A percentile compares a stretch with the other conserved stretches of the same genome.
These are phyloP conservation scores for Fusarium domesticum DNA, from an alignment of 2,329 filamentous ascomycete species.

Conservation along the genomic window DNA sequence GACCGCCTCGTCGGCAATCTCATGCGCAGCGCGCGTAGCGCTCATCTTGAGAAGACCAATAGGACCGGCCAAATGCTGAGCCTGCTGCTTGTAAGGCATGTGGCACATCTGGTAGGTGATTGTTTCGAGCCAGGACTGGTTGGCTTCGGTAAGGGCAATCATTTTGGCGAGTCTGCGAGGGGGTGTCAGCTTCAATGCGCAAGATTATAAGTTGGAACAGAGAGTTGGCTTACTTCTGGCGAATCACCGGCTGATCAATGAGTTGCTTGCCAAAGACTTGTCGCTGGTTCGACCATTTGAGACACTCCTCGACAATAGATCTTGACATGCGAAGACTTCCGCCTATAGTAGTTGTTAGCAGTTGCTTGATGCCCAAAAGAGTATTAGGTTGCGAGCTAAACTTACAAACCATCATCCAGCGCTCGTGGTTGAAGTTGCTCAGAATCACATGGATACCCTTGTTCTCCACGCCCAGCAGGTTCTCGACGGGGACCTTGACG, in stretches of 20 bases:
- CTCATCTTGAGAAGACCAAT: slow-evolving; percentile 81
- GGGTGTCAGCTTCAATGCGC: slow-evolving; percentile 2
- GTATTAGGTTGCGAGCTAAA: too few relatives aligned
- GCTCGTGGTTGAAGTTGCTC: slow-evolving; percentile 86
- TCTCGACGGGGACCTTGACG: slow-evolving; percentile 76
- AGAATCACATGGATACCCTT: slow-evolving; percentile 83
- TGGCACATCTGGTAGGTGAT: slow-evolving; percentile 87
- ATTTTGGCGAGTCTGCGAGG: slow-evolving; percentile 68
- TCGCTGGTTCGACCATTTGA: slow-evolving; percentile 87
- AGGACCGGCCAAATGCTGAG: slow-evolving; percentile 71
- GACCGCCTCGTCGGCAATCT: slow-evolving; percentile 78
- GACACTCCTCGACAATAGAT: slow-evolving; percentile 73
- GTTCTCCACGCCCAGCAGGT: slow-evolving; percentile 78
- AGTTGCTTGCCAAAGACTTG: slow-evolving; percentile 80
- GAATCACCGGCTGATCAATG: slow-evolving; percentile 78
- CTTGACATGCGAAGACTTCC: slow-evolving; percentile 63
- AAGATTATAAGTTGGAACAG: background rate
- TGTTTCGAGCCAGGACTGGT: slow-evolving; percentile 80
- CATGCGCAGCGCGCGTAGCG: slow-evolving; percentile 72
- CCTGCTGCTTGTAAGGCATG: slow-evolving; percentile 76
- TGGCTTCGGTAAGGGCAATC: slow-evolving; percentile 78
- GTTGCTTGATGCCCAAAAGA: background rate
- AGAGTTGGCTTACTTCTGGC: slow-evolving; percentile 60
- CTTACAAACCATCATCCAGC: slow-evolving; percentile 70
- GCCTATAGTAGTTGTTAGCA: slow-evolving; percentile 30